Conservation (phyloP, 257 asterid genomes). For the Leonotis leonurus region DNA sequence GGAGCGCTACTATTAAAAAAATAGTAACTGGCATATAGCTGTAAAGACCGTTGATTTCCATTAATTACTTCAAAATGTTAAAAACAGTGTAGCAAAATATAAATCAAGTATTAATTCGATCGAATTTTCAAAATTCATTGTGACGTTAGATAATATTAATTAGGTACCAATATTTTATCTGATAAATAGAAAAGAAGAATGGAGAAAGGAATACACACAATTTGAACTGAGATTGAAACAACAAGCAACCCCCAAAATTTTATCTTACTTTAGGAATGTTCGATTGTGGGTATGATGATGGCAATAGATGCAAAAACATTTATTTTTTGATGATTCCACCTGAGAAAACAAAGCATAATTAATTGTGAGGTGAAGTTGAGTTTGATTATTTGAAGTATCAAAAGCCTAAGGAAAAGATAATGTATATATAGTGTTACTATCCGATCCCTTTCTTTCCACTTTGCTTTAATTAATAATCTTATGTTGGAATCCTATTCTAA, state of each 20-base stretch:
- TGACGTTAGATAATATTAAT: too few relatives aligned
- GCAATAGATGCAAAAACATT: neutral
- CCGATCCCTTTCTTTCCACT: neutral
- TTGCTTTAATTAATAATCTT: neutral
- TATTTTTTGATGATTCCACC: constrained; percentile 2
- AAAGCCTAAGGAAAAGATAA: constrained; percentile 4
- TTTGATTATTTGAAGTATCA: constrained; percentile 7
- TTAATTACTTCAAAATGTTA: too few relatives aligned
- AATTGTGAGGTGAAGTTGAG: constrained; percentile 10
- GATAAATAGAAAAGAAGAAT: too few relatives aligned
- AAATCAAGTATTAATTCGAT: neutral
- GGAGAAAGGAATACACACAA: too few relatives aligned
- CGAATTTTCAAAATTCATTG: too few relatives aligned
- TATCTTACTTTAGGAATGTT: neutral
- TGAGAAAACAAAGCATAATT: neutral
- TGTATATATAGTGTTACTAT: constrained; percentile 4
- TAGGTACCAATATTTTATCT: too few relatives aligned
- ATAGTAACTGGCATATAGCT: too few relatives aligned
- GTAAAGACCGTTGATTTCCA: too few relatives aligned
- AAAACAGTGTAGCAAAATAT: too few relatives aligned
- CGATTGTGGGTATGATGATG: neutral
- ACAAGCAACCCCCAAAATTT: neutral
- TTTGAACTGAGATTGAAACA: neutral
- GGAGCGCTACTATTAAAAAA: too few relatives aligned
- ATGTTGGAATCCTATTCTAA: constrained; percentile 25